Base-by-base conservation (phyloP, 2,329 filamentous ascomycete species). In the Pseudopyrenochaeta lycopersici region DNA sequence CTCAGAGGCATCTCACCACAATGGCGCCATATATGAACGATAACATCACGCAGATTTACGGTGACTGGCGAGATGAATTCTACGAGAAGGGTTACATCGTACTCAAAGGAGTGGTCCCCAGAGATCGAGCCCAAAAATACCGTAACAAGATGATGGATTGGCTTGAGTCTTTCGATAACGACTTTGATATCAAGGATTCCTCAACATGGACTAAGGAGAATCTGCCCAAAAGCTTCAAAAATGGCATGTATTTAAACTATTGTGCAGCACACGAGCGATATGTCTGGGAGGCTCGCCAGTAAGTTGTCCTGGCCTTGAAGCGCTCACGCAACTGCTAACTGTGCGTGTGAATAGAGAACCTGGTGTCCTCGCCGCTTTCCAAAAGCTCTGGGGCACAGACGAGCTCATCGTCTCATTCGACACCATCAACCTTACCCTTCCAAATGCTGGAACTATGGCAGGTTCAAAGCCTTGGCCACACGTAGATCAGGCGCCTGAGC, bases 141-240 rank as follows among this genome's bases (percentile, higher is more conserved):
- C 58, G 56, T 10, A 52, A 73, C 29, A 67, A 66, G 39, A 69
- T 70, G 56, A 54, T 71, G 33, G 62, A 72, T 17, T 74, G 69
- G 67, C 62, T 74, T 4, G 63, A 70, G 31, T 64, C 57, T 2
- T 73, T 73, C 30, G 52, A 58, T 11, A 60, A 60, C 27, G 68
- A 67, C 23, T 73, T 74, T 57, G 64, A 74, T n/a, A 53, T 58
- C 23, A 62, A 68, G 9, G 66, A 74, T 61, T 46, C 49, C 56
- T 62, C 27, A 30, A 82, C 80, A 7, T 81, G 78, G 78, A 78
- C 71, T 1, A 68, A 68, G 4, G 76, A 80, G 5, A 72, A 81
- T 53, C 68, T 82, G 1, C 80, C 80, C 1, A 46, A 54, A 29
- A 55, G 53, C 29, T 55, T 65, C 50, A 63, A 67, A 52, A 61